Conservation (phyloP, 2,329 filamentous ascomycete genomes). For the Phoma sp. region DNA sequence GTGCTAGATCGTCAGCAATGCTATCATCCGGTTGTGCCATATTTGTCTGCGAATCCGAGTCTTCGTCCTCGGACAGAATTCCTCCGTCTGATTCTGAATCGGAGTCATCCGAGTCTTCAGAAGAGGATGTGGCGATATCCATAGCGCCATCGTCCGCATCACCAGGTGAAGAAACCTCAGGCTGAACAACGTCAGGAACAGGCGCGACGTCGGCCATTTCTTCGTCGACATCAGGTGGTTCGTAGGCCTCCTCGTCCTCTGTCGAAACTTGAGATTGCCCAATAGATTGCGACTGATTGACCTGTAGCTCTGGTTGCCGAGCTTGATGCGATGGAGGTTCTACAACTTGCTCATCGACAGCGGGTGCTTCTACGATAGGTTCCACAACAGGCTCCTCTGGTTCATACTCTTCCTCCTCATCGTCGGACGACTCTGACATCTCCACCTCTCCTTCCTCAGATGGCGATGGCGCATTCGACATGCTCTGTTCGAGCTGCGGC, state of each 20-base stretch:
- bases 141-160: slow-evolving; percentile 43
- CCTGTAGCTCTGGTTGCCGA: slow-evolving; percentile 7
- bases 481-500: not conserved
- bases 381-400: no score
- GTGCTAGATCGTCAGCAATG: slow-evolving; percentile 50
- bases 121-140: slow-evolving; percentile 44
- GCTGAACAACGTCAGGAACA: not conserved
- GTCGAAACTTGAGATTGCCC: slow-evolving; percentile 24
- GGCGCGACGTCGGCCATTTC: slow-evolving; percentile 19
- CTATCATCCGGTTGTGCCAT: slow-evolving; percentile 20
- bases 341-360: not conserved
- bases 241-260: slow-evolving; percentile 42
- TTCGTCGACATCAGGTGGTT: slow-evolving; percentile 41
- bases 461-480: slow-evolving; percentile 19
- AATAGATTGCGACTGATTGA: slow-evolving; percentile 13
- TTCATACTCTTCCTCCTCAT: slow-evolving; percentile 43
- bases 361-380: not conserved
- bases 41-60: slow-evolving; percentile 10
- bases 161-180: slow-evolving; percentile 8
- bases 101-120: slow-evolving; percentile 35
- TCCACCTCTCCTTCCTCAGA: slow-evolving; percentile 45
- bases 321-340: slow-evolving; percentile 12
- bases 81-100: slow-evolving; percentile 30
- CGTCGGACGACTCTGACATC: slow-evolving; percentile 43
- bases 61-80: slow-evolving; percentile 22